Conservation (phyloP, 495 filamentous ascomycete species). For the Gamarada debralockiae region DNA sequence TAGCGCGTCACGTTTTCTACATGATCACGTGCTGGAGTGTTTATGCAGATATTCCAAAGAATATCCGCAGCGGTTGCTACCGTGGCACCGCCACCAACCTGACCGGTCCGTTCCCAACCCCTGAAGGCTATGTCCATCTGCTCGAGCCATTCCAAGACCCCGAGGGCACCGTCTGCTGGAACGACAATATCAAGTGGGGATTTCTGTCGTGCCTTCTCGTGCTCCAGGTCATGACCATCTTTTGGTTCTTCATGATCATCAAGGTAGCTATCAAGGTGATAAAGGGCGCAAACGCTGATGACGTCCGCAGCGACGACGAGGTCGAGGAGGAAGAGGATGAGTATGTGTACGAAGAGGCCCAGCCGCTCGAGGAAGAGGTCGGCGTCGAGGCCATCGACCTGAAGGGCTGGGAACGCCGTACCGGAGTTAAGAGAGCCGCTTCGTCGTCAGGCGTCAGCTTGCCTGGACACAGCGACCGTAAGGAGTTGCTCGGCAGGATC, state of each 20-base stretch:
- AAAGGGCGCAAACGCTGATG: conserved; percentile 58
- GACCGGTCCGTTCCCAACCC: conserved; percentile 46
- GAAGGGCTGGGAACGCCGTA: conserved; percentile 10
- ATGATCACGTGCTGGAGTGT: conserved; percentile 61
- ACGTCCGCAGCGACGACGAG: conserved; percentile 69
- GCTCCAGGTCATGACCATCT: conserved; percentile 67
- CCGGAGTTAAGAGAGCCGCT: not conserved
- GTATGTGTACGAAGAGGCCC: conserved; percentile 31
- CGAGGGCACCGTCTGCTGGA: conserved; percentile 60
- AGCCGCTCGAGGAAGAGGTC: conserved; percentile 10
- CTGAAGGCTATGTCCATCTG: conserved; percentile 48
- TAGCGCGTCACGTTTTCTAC: conserved; percentile 66
- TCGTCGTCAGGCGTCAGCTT: conserved; percentile 31
- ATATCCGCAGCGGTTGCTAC: conserved; percentile 62
- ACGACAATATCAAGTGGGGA: conserved; percentile 51
- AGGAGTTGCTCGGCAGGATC: conserved; percentile 48
- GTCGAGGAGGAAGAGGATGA: conserved; percentile 50
- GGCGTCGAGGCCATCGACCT: conserved; percentile 2
- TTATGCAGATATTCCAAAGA: conserved; percentile 50
- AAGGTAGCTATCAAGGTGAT: conserved; percentile 62
- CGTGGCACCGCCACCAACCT: conserved; percentile 38
- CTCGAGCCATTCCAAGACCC: conserved; percentile 53
- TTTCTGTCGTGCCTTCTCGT: conserved; percentile 60
- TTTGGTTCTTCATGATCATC: conserved; percentile 66
- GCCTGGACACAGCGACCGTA: conserved; percentile 45